Conservation (phyloP, 2,329 filamentous ascomycete species). For the Gaeumannomyces tritici region DNA sequence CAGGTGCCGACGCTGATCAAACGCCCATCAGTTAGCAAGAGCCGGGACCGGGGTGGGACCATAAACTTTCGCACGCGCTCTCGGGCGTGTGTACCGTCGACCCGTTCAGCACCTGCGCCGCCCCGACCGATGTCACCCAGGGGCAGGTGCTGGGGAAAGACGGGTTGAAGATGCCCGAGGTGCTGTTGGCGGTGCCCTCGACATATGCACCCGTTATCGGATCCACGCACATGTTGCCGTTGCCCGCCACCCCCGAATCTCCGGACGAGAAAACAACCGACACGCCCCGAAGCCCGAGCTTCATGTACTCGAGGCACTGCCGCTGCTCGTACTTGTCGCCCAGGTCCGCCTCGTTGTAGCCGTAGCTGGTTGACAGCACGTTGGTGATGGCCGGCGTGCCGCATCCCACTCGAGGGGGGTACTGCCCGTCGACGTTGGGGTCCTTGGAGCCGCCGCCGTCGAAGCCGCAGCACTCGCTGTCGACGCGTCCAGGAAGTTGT, state of each 20-base stretch:
- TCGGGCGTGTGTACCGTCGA: conserved; percentile 27
- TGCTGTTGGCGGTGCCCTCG: conserved; percentile 12
- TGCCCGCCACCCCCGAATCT: conserved; percentile 36
- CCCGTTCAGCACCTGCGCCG: conserved; percentile 33
- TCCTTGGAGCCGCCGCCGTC: conserved; percentile 27
- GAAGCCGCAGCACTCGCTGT: conserved; percentile 33
- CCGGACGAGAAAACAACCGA: conserved; percentile 40
- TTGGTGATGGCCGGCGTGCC: conserved; percentile 32
- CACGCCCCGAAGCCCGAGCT: conserved; percentile 42
- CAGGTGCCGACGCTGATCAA: conserved; percentile 32
- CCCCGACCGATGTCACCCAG: conserved; percentile 42
- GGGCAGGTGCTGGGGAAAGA: conserved; percentile 35
- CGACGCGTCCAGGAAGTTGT: conserved; percentile 28
- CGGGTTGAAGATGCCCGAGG: conserved; percentile 33
- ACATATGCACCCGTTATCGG: conserved; percentile 16
- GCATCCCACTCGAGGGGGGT: conserved; percentile 30
- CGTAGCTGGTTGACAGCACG: conserved; percentile 45
- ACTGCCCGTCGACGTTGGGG: conserved; percentile 23
- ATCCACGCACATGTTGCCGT: conserved; percentile 25
- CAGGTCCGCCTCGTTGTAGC: conserved; percentile 40
- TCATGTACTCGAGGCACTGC: conserved; percentile 48
- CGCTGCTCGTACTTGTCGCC: conserved; percentile 36
- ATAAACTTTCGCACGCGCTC: conserved; percentile 34
- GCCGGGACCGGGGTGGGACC: too few species aligned
- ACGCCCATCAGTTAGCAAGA: not conserved